Conservation (phyloP, 768 basidiomycete species). For the Gloeophyllum trabeum region DNA sequence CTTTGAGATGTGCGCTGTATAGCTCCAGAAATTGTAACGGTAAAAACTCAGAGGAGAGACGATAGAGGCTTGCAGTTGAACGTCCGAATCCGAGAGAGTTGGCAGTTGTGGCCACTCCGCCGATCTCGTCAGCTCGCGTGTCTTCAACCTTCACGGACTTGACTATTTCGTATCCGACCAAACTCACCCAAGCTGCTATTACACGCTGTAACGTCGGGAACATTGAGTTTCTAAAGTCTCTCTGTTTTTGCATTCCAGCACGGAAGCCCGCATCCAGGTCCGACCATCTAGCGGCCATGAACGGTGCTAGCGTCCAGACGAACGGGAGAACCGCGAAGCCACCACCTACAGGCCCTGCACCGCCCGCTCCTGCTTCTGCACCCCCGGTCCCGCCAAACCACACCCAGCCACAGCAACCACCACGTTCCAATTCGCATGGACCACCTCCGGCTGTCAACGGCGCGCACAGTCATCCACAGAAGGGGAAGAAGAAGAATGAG, state of each 20-base stretch:
- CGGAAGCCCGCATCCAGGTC: background rate
- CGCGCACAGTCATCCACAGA: conserved; percentile 2
- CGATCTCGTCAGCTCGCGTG: no score
- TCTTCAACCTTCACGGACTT: no score
- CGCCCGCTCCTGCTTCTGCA: conserved; percentile 44
- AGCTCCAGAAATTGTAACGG: no score
- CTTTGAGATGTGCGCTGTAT: no score
- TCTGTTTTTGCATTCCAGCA: background rate
- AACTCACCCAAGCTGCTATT: no score
- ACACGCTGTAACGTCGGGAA: no score
- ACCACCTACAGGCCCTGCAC: conserved; percentile 19
- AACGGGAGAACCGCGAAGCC: conserved; percentile 12
- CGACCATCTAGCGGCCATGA: background rate
- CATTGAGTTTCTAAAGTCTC: background rate
- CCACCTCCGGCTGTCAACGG: conserved; percentile 7
- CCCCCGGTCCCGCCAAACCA: conserved; percentile 45
- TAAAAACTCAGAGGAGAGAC: no score
- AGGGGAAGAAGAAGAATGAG: conserved; percentile 62
- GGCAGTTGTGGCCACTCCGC: no score
- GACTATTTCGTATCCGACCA: no score
- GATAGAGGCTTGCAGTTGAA: no score
- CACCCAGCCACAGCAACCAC: conserved; percentile 1
- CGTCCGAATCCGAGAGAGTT: no score
- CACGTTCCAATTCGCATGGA: background rate
- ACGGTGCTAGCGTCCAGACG: background rate